Percentiles rank a stretch among this genome's conserved stretches.
phyloP scores from a whole-genome alignment of 2,329 filamentous ascomycete genomes.

The Fusarium foetens region DNA sequence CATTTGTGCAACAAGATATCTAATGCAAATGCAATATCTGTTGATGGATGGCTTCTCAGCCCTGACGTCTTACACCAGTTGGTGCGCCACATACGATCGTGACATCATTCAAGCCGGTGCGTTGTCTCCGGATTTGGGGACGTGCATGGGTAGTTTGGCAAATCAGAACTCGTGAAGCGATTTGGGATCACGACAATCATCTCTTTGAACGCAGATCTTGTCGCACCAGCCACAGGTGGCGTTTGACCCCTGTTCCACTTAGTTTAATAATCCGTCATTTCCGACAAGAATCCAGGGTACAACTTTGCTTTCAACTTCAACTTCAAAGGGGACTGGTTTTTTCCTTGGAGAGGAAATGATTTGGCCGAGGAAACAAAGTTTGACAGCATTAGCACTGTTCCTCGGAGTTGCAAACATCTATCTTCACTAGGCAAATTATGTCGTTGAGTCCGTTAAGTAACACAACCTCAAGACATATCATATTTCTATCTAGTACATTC shows the following conservation, averaged over 20 bases:
- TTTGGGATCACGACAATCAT: slow-evolving; percentile 20
- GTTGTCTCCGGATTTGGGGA: slow-evolving; percentile 29
- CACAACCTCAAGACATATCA: neutral
- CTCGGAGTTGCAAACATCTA: neutral
- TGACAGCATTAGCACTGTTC: neutral
- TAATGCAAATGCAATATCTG: neutral
- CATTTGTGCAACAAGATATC: neutral
- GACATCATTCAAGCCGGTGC: slow-evolving; percentile 40
- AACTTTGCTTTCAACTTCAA: neutral
- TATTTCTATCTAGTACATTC: neutral
- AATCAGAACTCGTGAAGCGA: slow-evolving; percentile 20
- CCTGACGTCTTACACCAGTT: slow-evolving; percentile 19
- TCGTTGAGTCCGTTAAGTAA: neutral
- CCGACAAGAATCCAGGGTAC: neutral
- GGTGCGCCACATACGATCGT: slow-evolving; percentile 31
- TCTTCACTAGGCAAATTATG: neutral
- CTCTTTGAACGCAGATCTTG: slow-evolving; percentile 15
- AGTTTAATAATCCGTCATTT: neutral
- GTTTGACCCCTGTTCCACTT: neutral
- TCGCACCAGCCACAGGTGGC: slow-evolving; percentile 29
- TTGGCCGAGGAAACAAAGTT: neutral
- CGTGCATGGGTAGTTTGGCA: slow-evolving; percentile 1
- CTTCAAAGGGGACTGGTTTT: neutral
- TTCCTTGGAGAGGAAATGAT: neutral
- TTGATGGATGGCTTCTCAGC: neutral